phyloP scores from a whole-genome alignment of 2,329 filamentous ascomycete genomes.

The Periglandula ipomoeae region DNA sequence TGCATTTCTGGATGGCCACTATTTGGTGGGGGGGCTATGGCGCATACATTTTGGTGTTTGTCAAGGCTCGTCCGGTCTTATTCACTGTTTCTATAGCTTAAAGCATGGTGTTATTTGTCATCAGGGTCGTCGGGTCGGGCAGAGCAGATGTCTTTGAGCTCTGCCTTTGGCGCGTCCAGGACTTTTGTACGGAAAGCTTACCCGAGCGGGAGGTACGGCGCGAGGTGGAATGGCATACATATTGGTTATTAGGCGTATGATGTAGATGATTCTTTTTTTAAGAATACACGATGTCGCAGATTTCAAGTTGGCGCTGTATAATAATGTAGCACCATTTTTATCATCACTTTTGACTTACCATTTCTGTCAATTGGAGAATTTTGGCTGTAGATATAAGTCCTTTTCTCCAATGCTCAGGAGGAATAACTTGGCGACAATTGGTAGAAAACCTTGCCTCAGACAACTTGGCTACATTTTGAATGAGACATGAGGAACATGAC shows the following conservation, averaged over 20 bases:
- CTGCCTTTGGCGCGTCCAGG: background rate
- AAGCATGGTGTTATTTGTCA: background rate
- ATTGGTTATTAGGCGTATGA: background rate
- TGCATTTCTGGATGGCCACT: conserved; percentile 4
- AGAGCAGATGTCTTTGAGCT: background rate
- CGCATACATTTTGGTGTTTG: conserved; percentile 5
- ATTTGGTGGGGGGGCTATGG: background rate
- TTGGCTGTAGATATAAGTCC: too few relatives aligned
- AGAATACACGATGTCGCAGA: background rate
- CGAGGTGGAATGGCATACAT: background rate
- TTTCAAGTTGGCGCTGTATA: too few relatives aligned
- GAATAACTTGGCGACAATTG: too few relatives aligned
- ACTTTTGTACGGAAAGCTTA: background rate
- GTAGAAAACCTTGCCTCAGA: too few relatives aligned
- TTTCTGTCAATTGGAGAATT: too few relatives aligned
- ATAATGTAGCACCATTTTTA: background rate
- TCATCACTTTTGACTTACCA: too few relatives aligned
- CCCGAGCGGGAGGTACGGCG: background rate
- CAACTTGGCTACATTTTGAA: too few relatives aligned
- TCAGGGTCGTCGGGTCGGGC: background rate
- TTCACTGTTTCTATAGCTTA: background rate
- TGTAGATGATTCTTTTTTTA: background rate
- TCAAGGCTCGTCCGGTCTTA: background rate
- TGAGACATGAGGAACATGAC: conserved; percentile 10
- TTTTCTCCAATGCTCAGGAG: too few relatives aligned